phyloP scores from a whole-genome alignment of 306 rosid species.

The Cicer yamashitae region DNA sequence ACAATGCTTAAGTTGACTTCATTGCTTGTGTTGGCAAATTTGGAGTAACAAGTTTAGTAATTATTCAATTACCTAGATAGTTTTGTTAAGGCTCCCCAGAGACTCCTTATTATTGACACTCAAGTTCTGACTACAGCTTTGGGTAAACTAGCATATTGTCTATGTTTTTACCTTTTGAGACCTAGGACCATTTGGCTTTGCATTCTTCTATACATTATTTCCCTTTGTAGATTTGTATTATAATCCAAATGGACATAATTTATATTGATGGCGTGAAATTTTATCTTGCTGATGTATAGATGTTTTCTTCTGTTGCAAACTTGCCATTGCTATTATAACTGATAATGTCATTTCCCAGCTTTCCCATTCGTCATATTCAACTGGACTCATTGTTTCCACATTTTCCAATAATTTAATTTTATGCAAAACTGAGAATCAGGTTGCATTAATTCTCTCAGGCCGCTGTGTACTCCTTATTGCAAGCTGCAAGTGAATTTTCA shows the following conservation, averaged over 20 bases:
- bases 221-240: not conserved
- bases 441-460: conserved; percentile 68
- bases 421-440: conserved; percentile 45
- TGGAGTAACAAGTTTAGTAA: not conserved
- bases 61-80: not conserved
- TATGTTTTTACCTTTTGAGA: not conserved
- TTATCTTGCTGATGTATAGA: conserved; percentile 31
- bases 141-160: not conserved
- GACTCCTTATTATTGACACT: conserved; percentile 17
- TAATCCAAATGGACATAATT: conserved; percentile 17
- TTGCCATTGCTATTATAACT: conserved; percentile 32
- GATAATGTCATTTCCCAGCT: not conserved
- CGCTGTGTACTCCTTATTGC: conserved; percentile 85
- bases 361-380: conserved; percentile 17
- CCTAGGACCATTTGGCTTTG: not conserved
- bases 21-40: not conserved
- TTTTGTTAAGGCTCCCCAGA: not conserved
- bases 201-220: not conserved
- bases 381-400: conserved; percentile 17
- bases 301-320: conserved; percentile 29
- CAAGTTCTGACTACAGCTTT: conserved; percentile 27
- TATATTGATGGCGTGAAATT: conserved; percentile 27
- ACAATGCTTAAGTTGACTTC: conserved; percentile 19
- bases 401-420: conserved; percentile 21
- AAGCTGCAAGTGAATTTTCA: conserved; percentile 87